Percentiles rank a stretch among this genome's conserved stretches.
These are phyloP conservation scores for Fusarium robinianum DNA, from an alignment of 2,329 filamentous ascomycete genomes.

Conservation along the genomic window DNA sequence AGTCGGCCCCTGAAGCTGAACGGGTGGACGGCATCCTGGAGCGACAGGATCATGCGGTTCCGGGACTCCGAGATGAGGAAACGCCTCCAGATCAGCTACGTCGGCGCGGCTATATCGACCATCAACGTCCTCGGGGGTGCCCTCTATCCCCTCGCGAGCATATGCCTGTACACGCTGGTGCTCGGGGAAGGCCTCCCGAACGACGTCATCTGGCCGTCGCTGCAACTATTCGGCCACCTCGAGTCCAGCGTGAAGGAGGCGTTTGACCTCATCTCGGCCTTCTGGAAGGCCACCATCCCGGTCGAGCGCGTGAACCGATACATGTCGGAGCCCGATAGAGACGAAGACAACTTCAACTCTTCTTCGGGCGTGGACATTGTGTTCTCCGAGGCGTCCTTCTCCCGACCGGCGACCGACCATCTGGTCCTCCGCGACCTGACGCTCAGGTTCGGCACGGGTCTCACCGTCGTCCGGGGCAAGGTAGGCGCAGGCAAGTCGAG, in stretches of 20 bases:
- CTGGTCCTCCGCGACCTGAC: constrained; percentile 55
- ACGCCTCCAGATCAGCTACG: constrained; percentile 43
- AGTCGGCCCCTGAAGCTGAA: constrained; percentile 66
- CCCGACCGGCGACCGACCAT: constrained; percentile 72
- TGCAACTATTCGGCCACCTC: constrained; percentile 79
- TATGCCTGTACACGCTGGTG: constrained; percentile 78
- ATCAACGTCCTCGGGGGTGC: constrained; percentile 73
- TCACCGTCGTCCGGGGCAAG: constrained; percentile 62
- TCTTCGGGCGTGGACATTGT: constrained; percentile 47
- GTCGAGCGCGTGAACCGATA: constrained; percentile 82
- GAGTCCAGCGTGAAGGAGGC: constrained; percentile 74
- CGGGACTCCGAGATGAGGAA: constrained; percentile 44
- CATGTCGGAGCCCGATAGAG: constrained; percentile 83
- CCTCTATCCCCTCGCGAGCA: constrained; percentile 78
- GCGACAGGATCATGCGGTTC: constrained; percentile 43
- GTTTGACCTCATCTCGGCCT: constrained; percentile 73
- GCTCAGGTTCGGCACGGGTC: constrained; percentile 52
- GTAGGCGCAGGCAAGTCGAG: constrained; percentile 67
- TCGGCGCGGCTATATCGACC: constrained; percentile 60
- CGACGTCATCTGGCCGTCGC: constrained; percentile 83
- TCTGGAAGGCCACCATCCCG: constrained; percentile 83
- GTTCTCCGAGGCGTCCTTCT: constrained; percentile 70
- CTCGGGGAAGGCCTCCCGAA: constrained; percentile 71
- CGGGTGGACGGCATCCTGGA: constrained; percentile 47
- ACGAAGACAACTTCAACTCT: constrained; percentile 50